Evolutionary conservation across 1,284 basidiomycete species (phyloP), one percentile per base, ranked within the genome.

Genomic region (Xanthoconium separans): DNA sequence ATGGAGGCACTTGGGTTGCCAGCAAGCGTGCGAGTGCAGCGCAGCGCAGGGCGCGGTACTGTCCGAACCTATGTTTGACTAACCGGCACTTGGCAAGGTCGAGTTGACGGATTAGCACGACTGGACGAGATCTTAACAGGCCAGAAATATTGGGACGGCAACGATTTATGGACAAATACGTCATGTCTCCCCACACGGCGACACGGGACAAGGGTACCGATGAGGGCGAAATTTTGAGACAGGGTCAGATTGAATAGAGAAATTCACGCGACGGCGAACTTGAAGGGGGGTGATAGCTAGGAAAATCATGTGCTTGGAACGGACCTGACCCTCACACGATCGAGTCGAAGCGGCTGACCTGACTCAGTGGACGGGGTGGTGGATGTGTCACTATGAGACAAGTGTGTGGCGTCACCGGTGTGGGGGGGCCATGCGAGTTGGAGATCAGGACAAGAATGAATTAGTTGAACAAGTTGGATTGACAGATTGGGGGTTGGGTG

Each of bases 141-240:
- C 33, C 51, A 51, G 46, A 41, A 51, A 59, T 2, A 22, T 59
- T 36, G 36, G 44, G 43, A 47, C 44, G 37, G 41, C 45, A 54
- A 53, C 37, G 57, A 50, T 57, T 37, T 51, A 45, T 41, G 50
- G 27, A 48, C 9, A 52, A 51, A 53, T 63, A 62, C 64, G 64
- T 62, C 63, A 65, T 64, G 58, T 50, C 61, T 51, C 55, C 58
- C 58, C 58, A 55, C 63, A 63, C 58, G 64, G 61, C 63, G 58
- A 55, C 53, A 63, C 44, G 44, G 50, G 57, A 58, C 57, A 37
- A 51, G 45, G 51, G 36, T 33, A 16, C 6, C n/a, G 20, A 22
- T 61, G 22, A 20, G 18, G 37, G 37, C 15, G 15, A 34, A 34
- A 7, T 36, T 44, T 63, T 52, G 53, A 58, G 54, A 61, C 51